Base-by-base conservation (phyloP, 495 filamentous ascomycete species). In the Collariella sp. region DNA sequence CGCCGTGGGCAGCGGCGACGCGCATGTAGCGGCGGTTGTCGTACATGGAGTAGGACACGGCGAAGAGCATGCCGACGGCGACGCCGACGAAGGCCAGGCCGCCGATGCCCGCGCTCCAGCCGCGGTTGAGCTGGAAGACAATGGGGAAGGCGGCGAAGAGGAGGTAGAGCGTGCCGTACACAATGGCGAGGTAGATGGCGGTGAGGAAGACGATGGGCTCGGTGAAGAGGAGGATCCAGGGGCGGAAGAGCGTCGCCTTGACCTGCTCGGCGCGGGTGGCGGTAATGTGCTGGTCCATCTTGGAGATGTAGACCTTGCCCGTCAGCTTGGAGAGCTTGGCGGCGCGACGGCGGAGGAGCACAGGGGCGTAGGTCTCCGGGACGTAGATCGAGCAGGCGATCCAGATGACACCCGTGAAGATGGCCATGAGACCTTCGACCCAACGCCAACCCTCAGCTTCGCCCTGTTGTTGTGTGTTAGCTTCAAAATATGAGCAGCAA, bases 141-240 rank as follows among this genome's bases (percentile, higher is more conserved):
- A 95, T 75, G 38, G 88, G 82, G 69, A 94, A 95, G 4, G 89
- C 89, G 23, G 87, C 87, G 64, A 97, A 95, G 66, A 93, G 86
- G 26, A 96, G 76, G 66, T 97, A 96, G 1, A 96, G 69, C 11
- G 89, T 88, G 35, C 89, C 91, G 57, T 95, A 79, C 35, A 95
- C 66, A 48, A 95, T 79, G 18, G 89, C 87, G 26, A 86, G 64
- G 61, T 90, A 87, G 12, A 89, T 71, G 59, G 87, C 89, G 7
- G 88, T 77, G 43, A 86, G 78, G 42, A 89, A 67, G 42, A 88
- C 85, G 76, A 96, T 96, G 19, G 87, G 88, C 70, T 96, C 91
- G 49, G 81, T 64, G 48, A 84, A 73, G 31, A 97, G 77, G 13
- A 97, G 77, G 23, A 86, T 70, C 63, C 90, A 85, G 0, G 90